A percentile compares a stretch with the other conserved stretches of the same genome.
Conservation (phyloP, 78 protist genomes). For the Planoprotostelium fungivorum region DNA sequence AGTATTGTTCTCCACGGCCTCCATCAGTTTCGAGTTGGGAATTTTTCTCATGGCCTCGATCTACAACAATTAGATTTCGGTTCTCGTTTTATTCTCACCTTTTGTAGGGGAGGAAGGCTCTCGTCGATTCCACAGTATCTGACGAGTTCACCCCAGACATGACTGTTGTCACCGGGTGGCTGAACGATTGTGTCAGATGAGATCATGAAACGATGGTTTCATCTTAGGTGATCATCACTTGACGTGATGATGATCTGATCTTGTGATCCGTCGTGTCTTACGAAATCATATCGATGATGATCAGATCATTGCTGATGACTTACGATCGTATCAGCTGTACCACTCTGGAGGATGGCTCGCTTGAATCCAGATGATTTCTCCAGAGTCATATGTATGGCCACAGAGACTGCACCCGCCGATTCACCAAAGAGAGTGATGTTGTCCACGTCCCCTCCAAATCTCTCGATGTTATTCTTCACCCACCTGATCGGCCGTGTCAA, state of each 20-base stretch:
- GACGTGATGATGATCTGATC: too few relatives aligned
- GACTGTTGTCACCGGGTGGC: not conserved
- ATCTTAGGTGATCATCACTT: too few relatives aligned
- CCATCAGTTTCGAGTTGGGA: not conserved
- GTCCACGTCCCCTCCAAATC: constrained; percentile 79
- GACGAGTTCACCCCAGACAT: not conserved
- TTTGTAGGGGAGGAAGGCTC: not conserved
- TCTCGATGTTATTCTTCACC: constrained; percentile 66
- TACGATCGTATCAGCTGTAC: not conserved
- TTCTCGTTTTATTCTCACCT: not conserved
- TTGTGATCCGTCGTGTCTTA: too few relatives aligned
- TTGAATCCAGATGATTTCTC: not conserved
- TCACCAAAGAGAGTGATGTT: constrained; percentile 71
- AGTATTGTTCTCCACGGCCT: not conserved
- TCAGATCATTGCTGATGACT: not conserved
- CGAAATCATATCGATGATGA: too few relatives aligned
- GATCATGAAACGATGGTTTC: not conserved
- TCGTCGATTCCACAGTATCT: not conserved
- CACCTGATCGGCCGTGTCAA: constrained; percentile 8
- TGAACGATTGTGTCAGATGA: not conserved
- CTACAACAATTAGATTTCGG: not conserved
- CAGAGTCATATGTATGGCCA: constrained; percentile 8
- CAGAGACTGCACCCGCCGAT: constrained; percentile 74
- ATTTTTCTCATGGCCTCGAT: not conserved
- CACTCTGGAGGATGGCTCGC: not conserved